Evolutionary conservation across 441 rosid species (phyloP), one percentile per base, ranked within the genome.

Genomic region (Euphorbia celastroides): DNA sequence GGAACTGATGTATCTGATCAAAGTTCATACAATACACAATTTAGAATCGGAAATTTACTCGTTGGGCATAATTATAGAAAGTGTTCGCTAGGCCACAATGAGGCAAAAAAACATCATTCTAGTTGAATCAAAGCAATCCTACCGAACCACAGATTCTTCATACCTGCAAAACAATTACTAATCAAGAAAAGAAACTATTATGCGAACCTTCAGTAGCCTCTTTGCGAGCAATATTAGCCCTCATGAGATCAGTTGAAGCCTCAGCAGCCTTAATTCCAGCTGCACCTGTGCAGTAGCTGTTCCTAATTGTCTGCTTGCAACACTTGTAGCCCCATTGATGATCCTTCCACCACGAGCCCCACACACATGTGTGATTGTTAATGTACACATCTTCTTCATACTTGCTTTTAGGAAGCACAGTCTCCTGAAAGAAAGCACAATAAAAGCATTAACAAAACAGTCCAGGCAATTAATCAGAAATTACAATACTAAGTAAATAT

Each of bases 281-380:
- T 64, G 83, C 71, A 11, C 90, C 90, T 0, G 88, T 86, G 74
- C 90, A 83, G 30, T 83, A 86, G 77, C 88, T 86, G 81, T 86
- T 86, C 36, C 86, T 69, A 54, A 85, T 80, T 7, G 66, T 72
- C 77, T 86, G 90, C 66, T 70, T 75, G 71, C 90, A 86, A 77
- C 86, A 85, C 77, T 82, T 86, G 61, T 86, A 83, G 7, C 88
- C 90, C 90, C 90, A 86, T 27, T 80, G 88, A 69, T 81, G 80
- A 72, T 85, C 90, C 71, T 75, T 83, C 86, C 88, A 85, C 86
- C 88, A 85, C 46, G 90, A 85, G 26, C 90, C 90, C 90, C 90
- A 85, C 34, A 83, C 90, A 22, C 72, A 70, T 7, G 83, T 80
- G 73, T 85, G 90, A 74, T 85, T 85, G 70, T 85, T 85, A 19